phyloP scores from a whole-genome alignment of 1,139 yeast genomes.

The Debaryomyces sp. region DNA sequence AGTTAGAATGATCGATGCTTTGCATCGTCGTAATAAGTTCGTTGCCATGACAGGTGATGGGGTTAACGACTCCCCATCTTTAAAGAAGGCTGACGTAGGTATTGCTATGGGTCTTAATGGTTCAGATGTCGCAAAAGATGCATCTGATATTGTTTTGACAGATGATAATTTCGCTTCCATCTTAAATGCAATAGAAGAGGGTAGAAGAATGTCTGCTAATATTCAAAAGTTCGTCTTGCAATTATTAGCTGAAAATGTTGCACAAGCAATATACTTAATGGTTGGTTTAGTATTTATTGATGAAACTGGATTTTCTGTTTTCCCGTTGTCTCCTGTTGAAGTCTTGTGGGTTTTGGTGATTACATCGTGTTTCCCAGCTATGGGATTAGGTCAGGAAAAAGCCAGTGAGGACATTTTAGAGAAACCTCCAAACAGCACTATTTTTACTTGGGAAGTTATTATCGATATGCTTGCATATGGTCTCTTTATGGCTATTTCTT shows the following conservation, averaged over 20 bases:
- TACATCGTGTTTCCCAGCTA: conserved; percentile 82
- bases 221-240: conserved; percentile 84
- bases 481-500: conserved; percentile 68
- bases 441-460: conserved; percentile 72
- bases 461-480: conserved; percentile 80
- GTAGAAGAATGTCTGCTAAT: conserved; percentile 79
- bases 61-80: conserved; percentile 81
- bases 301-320: conserved; percentile 59
- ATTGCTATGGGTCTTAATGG: conserved; percentile 88
- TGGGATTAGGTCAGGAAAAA: conserved; percentile 79
- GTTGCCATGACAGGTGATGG: conserved; percentile 92
- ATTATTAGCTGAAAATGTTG: conserved; percentile 75
- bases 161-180: conserved; percentile 82
- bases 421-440: conserved; percentile 63
- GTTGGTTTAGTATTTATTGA: conserved; percentile 75
- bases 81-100: conserved; percentile 82
- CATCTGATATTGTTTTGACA: conserved; percentile 71
- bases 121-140: conserved; percentile 82
- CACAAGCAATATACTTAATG: conserved; percentile 72
- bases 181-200: conserved; percentile 78
- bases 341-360: conserved; percentile 80
- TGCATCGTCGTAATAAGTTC: conserved; percentile 69
- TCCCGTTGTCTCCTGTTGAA: conserved; percentile 79
- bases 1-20: conserved; percentile 81
- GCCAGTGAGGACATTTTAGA: conserved; percentile 70